phyloP scores from a whole-genome alignment of 768 basidiomycete genomes.

The Serendipita vermifera region DNA sequence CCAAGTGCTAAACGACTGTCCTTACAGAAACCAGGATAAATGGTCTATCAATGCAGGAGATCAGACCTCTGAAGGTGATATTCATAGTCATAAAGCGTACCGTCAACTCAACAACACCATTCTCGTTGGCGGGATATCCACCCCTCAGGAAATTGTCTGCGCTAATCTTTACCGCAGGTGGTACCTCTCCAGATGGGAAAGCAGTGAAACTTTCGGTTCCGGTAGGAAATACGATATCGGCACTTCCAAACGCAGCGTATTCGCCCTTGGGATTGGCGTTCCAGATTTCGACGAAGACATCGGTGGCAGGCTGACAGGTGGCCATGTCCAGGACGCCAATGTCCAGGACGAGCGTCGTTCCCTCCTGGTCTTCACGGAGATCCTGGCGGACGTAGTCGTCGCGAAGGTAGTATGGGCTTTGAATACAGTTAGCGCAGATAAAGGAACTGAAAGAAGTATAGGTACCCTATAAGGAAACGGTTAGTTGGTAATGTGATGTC shows the following conservation, averaged over 20 bases:
- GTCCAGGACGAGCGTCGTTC: conserved; percentile 26
- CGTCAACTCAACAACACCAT: conserved; percentile 27
- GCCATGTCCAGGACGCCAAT: conserved; percentile 27
- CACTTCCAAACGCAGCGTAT: neutral
- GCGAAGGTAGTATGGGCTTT: conserved; percentile 20
- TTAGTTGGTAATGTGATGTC: neutral
- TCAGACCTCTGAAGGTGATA: neutral
- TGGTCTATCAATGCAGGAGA: conserved; percentile 15
- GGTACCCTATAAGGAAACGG: neutral
- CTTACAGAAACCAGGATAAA: conserved; percentile 26
- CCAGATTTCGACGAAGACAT: conserved; percentile 30
- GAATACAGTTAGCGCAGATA: no score
- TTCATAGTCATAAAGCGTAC: neutral
- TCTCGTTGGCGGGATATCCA: conserved; percentile 23
- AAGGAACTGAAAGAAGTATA: no score
- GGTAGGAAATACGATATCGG: neutral
- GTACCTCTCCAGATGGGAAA: no score
- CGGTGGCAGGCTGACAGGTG: conserved; percentile 26
- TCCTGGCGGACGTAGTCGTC: conserved; percentile 23
- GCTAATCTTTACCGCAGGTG: conserved; percentile 12
- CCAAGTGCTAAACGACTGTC: neutral
- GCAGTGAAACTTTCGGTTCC: conserved; percentile 27
- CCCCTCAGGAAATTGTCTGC: conserved; percentile 28
- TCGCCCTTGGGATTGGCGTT: conserved; percentile 15
- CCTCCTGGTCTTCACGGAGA: conserved; percentile 22